Base-by-base conservation (phyloP, 768 basidiomycete genomes). In the Lactifluus hygrophoroides region DNA sequence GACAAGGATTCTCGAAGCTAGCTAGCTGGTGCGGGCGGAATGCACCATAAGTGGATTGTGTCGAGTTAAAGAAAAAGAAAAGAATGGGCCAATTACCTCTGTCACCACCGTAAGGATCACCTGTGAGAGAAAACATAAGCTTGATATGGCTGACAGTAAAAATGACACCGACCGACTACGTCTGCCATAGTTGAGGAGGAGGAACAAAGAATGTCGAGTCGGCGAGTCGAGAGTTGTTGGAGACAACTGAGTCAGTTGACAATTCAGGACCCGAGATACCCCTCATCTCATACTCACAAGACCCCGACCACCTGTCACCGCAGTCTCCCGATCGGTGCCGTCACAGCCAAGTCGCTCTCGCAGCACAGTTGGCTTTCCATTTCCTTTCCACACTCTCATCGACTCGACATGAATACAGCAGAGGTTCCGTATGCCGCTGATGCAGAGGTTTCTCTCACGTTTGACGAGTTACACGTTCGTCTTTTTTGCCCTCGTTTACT, bases 391-490 rank as follows among this genome's bases (percentile, higher is more conserved):
- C 40, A 23, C 32, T 42, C 51, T 10, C 52, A 45, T 50, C 32
- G 30, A 30, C 54, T 50, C 32, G 30, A 30, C 54, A 56, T 44
- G 48, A 84, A 86, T 83, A 69, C 84, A 37, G 89, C 89, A 52
- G 92, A 96, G 66, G 79, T 96, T 17, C 94, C 94, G 38, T 96
- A 96, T 71, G 94, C 94, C 51, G 94, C 93, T 16, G 94, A 97
- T 69, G 94, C 93, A 3, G 85, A 95, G 69, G 80, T 90, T 51
- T 90, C 92, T 3, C 76, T 96, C 16, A 81, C 86, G 1, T 93
- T 81, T 69, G 94, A 95, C 65, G 94, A 97, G 72, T 79, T 96
- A 28, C 87, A 93, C 74, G 94, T 94, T 55, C 40, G 73, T 14
- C 35, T 42, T 27, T 50, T 61, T 16, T 54, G 21, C 38, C 32